Evolutionary conservation across 805 yeast species (phyloP).

Genomic region (Candida montana): DNA sequence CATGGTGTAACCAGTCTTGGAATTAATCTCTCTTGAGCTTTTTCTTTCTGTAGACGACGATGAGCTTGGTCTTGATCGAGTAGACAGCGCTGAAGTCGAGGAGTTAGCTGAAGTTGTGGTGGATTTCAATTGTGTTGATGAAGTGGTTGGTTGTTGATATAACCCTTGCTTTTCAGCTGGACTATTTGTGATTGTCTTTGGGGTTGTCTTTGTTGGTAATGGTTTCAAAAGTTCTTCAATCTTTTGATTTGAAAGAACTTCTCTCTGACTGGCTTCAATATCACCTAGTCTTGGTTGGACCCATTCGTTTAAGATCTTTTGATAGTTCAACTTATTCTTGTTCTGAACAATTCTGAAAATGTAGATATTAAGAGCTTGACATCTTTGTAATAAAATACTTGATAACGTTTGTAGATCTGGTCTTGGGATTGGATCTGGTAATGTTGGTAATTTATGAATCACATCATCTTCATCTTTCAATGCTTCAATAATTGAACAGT

Average conservation of each 20-base stretch:
- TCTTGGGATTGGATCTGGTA: conserved; percentile 45
- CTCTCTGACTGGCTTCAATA: conserved; percentile 18
- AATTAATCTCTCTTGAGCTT: not conserved
- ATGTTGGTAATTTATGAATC: conserved; percentile 29
- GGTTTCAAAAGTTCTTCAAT: conserved; percentile 22
- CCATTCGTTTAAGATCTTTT: conserved; percentile 27
- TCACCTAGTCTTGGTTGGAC: conserved; percentile 27
- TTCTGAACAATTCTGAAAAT: conserved; percentile 31
- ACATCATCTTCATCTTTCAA: conserved; percentile 13
- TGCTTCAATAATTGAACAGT: conserved; percentile 28
- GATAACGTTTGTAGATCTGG: conserved; percentile 28
- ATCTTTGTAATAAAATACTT: conserved; percentile 30
- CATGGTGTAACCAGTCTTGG: no score
- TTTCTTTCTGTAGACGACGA: not conserved
- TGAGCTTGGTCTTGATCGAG: not conserved
- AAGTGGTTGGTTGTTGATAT: not conserved
- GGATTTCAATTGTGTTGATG: not conserved
- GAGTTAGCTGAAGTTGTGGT: not conserved
- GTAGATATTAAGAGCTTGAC: conserved; percentile 37
- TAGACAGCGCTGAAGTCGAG: not conserved
- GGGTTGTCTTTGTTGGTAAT: conserved; percentile 12
- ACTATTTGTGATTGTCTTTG: no score
- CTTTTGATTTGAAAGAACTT: conserved; percentile 14
- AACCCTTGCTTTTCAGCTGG: no score
- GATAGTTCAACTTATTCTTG: conserved; percentile 19